Conservation (phyloP, 108 stramenopile species). For the Thalassiosira profunda region DNA sequence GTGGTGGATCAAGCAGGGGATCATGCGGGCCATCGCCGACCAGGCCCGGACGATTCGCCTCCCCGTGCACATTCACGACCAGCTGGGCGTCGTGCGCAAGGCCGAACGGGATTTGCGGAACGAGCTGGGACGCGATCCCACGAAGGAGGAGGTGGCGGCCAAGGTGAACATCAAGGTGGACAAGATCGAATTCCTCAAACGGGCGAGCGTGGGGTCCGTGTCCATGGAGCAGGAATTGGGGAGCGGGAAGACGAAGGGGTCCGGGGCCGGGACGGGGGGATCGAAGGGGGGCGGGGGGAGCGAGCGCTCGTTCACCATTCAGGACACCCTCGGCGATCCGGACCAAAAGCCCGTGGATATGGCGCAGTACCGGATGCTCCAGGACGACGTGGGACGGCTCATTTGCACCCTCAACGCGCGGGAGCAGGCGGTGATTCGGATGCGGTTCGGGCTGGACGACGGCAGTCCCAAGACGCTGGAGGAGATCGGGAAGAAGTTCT, state of each 20-base stretch:
- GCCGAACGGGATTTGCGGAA: constrained; percentile 68
- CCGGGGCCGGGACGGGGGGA: constrained; percentile 73
- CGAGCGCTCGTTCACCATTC: constrained; percentile 62
- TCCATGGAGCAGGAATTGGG: constrained; percentile 83
- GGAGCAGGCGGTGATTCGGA: constrained; percentile 93
- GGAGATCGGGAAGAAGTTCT: constrained; percentile 89
- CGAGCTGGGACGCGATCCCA: constrained; percentile 81
- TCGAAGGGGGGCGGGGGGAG: constrained; percentile 51
- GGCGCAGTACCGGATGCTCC: constrained; percentile 83
- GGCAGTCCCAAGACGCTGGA: constrained; percentile 92
- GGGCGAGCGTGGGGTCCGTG: constrained; percentile 67
- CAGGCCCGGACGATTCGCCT: constrained; percentile 92
- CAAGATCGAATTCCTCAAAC: constrained; percentile 83
- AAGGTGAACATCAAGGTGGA: constrained; percentile 66
- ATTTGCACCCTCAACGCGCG: constrained; percentile 91
- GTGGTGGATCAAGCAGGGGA: constrained; percentile 98
- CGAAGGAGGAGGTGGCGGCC: constrained; percentile 73
- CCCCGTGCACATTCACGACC: constrained; percentile 94
- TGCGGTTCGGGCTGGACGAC: constrained; percentile 97
- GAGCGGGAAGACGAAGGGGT: constrained; percentile 77
- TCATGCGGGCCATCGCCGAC: constrained; percentile 95
- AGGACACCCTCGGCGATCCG: constrained; percentile 78
- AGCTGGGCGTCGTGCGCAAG: constrained; percentile 70
- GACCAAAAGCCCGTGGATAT: constrained; percentile 84
- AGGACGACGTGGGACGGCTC: constrained; percentile 79